These are phyloP conservation scores for Ambrosia artemisiifolia DNA, from an alignment of 129 eudicot genomes.

Conservation along the genomic window DNA sequence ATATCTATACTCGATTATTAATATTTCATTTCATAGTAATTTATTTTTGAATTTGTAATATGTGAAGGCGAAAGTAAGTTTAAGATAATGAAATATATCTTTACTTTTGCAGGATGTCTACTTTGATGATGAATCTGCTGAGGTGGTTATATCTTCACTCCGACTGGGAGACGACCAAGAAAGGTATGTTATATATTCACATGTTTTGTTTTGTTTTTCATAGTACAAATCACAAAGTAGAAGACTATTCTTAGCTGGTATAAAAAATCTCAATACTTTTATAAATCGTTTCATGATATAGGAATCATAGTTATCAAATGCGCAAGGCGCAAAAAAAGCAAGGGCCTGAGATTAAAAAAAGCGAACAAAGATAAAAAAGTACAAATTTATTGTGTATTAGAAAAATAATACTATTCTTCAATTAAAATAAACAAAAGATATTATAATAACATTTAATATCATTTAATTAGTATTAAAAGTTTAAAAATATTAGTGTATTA, in stretches of 20 bases:
- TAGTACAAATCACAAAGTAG: neutral
- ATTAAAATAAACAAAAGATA: too few relatives aligned
- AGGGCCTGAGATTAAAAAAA: too few relatives aligned
- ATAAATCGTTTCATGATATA: neutral
- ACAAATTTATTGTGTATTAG: too few relatives aligned
- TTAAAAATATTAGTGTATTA: too few relatives aligned
- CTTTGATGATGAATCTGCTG: slow-evolving; percentile 97
- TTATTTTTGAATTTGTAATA: neutral
- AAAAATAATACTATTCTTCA: too few relatives aligned
- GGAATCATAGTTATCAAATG: too few relatives aligned
- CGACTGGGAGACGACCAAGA: slow-evolving; percentile 81
- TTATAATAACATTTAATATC: too few relatives aligned
- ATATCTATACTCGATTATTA: neutral
- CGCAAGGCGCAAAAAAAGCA: too few relatives aligned
- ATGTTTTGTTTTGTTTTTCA: neutral
- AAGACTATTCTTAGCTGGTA: neutral
- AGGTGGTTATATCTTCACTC: slow-evolving; percentile 86
- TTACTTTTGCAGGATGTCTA: slow-evolving; percentile 65
- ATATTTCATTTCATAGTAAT: neutral
- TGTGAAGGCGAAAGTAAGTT: neutral
- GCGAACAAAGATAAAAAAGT: too few relatives aligned
- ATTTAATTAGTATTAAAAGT: too few relatives aligned
- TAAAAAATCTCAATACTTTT: neutral
- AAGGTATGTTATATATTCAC: slow-evolving; percentile 35
- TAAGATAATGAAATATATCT: neutral